Evolutionary conservation across 495 filamentous ascomycete species (phyloP).

Genomic region (Physcia stellaris): DNA sequence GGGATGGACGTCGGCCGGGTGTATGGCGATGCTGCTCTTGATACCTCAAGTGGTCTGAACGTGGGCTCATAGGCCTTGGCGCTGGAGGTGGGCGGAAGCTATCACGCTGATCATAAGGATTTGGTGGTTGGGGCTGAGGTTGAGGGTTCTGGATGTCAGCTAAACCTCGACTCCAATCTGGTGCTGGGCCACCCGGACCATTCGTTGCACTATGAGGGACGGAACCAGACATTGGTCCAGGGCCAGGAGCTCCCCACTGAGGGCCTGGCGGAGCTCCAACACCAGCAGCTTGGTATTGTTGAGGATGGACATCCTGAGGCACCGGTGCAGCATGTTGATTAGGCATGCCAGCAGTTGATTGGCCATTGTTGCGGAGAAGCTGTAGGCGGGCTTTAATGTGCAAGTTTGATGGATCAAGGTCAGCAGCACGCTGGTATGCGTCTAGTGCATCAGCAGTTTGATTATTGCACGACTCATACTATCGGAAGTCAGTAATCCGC

Average conservation of each 20-base stretch:
- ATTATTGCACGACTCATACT: slow-evolving; percentile 99
- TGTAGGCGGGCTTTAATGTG: slow-evolving; percentile 94
- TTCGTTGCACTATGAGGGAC: slow-evolving; percentile 47
- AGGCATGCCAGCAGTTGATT: slow-evolving; percentile 52
- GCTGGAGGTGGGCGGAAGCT: slow-evolving; percentile 48
- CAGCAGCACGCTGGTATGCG: slow-evolving; percentile 86
- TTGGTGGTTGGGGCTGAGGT: slow-evolving; percentile 49
- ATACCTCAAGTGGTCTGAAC: slow-evolving; percentile 59
- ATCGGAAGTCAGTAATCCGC: slow-evolving; percentile 12
- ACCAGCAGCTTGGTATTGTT: slow-evolving; percentile 65
- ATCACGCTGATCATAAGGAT: slow-evolving; percentile 71
- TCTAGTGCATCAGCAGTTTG: slow-evolving; percentile 94
- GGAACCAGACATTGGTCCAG: slow-evolving; percentile 47
- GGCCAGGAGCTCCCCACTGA: slow-evolving; percentile 57
- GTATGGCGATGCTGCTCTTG: slow-evolving; percentile 54
- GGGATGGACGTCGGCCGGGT: slow-evolving; percentile 36
- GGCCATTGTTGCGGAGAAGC: slow-evolving; percentile 64
- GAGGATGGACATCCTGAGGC: slow-evolving; percentile 75
- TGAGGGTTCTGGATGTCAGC: slow-evolving; percentile 59
- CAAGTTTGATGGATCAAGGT: slow-evolving; percentile 82
- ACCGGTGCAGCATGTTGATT: slow-evolving; percentile 55
- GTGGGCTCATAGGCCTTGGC: slow-evolving; percentile 54
- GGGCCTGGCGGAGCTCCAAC: slow-evolving; percentile 62
- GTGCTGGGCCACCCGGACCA: slow-evolving; percentile 51
- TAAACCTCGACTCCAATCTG: slow-evolving; percentile 62